These are phyloP conservation scores for Candida chauliodis DNA, from an alignment of 805 yeast species.

Conservation along the genomic window DNA sequence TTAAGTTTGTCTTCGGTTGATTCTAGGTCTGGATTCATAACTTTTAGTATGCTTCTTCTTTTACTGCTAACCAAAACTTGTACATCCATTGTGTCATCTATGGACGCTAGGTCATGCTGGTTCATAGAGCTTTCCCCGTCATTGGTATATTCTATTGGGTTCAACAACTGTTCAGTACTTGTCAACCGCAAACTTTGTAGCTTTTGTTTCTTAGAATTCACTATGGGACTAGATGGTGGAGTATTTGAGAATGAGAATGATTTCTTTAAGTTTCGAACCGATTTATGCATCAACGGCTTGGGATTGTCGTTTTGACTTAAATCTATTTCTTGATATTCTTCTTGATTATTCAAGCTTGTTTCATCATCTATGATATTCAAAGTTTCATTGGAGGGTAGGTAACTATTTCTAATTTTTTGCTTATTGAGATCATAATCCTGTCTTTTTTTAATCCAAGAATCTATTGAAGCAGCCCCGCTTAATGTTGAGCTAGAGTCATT, in stretches of 20 bases:
- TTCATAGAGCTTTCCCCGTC: slow-evolving; percentile 6
- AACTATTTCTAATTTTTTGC: slow-evolving; percentile 19
- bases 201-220: slow-evolving; percentile 4
- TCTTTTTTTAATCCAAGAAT: slow-evolving; percentile 51
- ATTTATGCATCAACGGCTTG: slow-evolving; percentile 9
- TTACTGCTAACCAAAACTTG: slow-evolving; percentile 69
- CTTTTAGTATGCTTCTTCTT: slow-evolving; percentile 55
- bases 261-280: slow-evolving; percentile 19
- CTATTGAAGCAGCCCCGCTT: slow-evolving; percentile 49
- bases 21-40: slow-evolving; percentile 52
- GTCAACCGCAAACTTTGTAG: slow-evolving; percentile 10
- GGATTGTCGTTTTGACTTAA: background rate
- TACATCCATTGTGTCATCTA: slow-evolving; percentile 55
- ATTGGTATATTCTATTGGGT: background rate
- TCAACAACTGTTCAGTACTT: slow-evolving; percentile 8
- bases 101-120: slow-evolving; percentile 30
- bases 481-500: slow-evolving; percentile 35
- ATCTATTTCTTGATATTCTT: background rate
- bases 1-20: background rate
- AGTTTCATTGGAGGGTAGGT: slow-evolving; percentile 29
- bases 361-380: slow-evolving; percentile 12
- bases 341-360: background rate
- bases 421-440: slow-evolving; percentile 37
- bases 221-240: slow-evolving; percentile 20
- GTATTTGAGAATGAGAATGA: slow-evolving; percentile 20